A percentile compares a stretch with the other conserved stretches of the same genome.
Evolutionary conservation across 2,329 filamentous ascomycete species (phyloP).

Genomic region (Pochonia chlamydosporia): DNA sequence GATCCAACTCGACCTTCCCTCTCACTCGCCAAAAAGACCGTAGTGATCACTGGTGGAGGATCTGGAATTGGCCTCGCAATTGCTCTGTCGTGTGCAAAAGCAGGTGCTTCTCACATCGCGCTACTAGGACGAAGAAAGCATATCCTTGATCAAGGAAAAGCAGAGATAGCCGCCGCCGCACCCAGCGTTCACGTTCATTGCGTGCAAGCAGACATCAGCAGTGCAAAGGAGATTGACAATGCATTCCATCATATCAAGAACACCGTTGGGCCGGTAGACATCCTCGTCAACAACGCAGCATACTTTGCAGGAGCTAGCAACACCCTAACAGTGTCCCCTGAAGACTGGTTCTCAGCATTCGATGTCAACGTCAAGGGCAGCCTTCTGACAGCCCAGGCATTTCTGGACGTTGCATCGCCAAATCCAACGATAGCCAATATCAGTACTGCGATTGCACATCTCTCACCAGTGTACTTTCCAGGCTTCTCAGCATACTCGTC

Average conservation of each 20-base stretch:
- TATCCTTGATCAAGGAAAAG: constrained; percentile 15
- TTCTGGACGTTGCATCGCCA: neutral
- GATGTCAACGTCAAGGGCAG: constrained; percentile 18
- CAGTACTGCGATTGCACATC: neutral
- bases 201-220: neutral
- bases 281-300: constrained; percentile 22
- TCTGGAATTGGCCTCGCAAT: constrained; percentile 43
- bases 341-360: constrained; percentile 21
- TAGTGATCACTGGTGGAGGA: constrained; percentile 15
- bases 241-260: constrained; percentile 7
- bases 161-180: neutral
- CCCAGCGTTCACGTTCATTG: neutral
- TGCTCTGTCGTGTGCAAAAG: constrained; percentile 32
- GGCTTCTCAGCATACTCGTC: neutral
- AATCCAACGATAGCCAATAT: neutral
- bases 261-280: constrained; percentile 13
- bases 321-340: constrained; percentile 12
- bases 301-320: constrained; percentile 13
- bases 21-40: constrained; percentile 1
- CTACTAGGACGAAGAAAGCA: constrained; percentile 28
- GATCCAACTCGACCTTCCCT: neutral
- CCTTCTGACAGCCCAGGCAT: constrained; percentile 15
- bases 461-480: neutral
- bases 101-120: constrained; percentile 42
- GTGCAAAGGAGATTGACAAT: neutral